phyloP scores from a whole-genome alignment of 192 early-diverging fungal species.

The Bifiguratus adelaidae region DNA sequence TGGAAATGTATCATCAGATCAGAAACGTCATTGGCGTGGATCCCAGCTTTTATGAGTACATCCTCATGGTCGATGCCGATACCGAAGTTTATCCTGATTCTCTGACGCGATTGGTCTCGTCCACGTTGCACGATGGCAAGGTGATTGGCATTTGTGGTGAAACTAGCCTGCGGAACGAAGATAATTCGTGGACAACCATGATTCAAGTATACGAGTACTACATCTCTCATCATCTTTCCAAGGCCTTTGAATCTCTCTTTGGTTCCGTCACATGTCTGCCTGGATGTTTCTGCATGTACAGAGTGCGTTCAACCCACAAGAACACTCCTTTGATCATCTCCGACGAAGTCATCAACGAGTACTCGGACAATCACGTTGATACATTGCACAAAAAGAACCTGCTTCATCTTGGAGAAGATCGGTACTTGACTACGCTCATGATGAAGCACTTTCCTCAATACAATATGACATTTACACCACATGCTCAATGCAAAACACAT shows the following conservation, averaged over 20 bases:
- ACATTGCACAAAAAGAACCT: constrained; percentile 98
- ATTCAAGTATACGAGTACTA: constrained; percentile 96
- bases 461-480: constrained; percentile 86
- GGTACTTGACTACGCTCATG: constrained; percentile 93
- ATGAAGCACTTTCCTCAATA: constrained; percentile 95
- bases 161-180: constrained; percentile 84
- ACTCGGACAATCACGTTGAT: constrained; percentile 85
- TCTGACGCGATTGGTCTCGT: constrained; percentile 80
- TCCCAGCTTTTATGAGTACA: constrained; percentile 67
- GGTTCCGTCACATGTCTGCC: constrained; percentile 76
- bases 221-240: constrained; percentile 86
- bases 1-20: constrained; percentile 95
- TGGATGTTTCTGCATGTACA: constrained; percentile 84
- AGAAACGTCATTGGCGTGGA: constrained; percentile 93
- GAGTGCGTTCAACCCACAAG: constrained; percentile 54
- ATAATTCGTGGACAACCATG: constrained; percentile 89
- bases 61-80: constrained; percentile 75
- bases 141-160: constrained; percentile 92
- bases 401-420: constrained; percentile 92
- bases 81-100: constrained; percentile 76
- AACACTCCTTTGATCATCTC: constrained; percentile 72
- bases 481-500: constrained; percentile 84
- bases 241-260: constrained; percentile 77
- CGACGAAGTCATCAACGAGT: constrained; percentile 70
- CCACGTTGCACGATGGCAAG: constrained; percentile 64